phyloP scores from a whole-genome alignment of 2,329 filamentous ascomycete genomes.

The Zymoseptoria pseudotritici region DNA sequence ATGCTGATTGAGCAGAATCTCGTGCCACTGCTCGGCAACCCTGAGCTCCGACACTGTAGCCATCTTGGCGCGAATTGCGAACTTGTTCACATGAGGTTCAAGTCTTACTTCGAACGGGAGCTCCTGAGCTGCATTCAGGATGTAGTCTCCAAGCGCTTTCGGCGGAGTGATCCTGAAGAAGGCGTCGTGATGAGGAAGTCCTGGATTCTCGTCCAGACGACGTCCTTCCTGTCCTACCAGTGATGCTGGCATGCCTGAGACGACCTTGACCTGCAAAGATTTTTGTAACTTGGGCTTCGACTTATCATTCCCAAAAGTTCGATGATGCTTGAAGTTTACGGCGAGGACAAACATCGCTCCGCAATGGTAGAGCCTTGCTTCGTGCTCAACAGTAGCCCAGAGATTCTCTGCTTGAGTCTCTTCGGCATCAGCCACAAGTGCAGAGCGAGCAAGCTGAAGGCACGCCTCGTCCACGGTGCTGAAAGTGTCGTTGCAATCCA shows the following conservation, averaged over 20 bases:
- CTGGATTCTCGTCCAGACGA: conserved; percentile 1
- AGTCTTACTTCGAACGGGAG: neutral
- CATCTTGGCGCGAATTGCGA: conserved; percentile 7
- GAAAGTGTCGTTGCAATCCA: conserved; percentile 10
- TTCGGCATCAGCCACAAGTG: conserved; percentile 3
- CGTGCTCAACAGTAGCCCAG: conserved; percentile 4
- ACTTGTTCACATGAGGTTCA: conserved; percentile 6
- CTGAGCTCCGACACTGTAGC: conserved; percentile 5
- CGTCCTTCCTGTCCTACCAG: neutral
- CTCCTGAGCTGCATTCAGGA: neutral
- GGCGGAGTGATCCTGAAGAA: conserved; percentile 10
- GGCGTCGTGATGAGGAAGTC: conserved; percentile 10
- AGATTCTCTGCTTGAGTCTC: conserved; percentile 3
- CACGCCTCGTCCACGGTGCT: conserved; percentile 10
- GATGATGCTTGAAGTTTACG: conserved; percentile 7
- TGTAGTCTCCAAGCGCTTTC: neutral
- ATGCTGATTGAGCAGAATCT: conserved; percentile 17
- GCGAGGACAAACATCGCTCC: conserved; percentile 7
- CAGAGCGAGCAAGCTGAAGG: conserved; percentile 8
- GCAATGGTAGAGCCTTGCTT: conserved; percentile 1
- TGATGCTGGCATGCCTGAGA: neutral
- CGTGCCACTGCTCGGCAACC: conserved; percentile 7
- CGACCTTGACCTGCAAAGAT: neutral
- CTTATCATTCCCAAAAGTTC: neutral
- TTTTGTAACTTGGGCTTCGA: conserved; percentile 1